Percentiles rank a stretch among this genome's conserved stretches.
phyloP scores from a whole-genome alignment of 2,329 filamentous ascomycete species.

The Colletotrichum camelliae region DNA sequence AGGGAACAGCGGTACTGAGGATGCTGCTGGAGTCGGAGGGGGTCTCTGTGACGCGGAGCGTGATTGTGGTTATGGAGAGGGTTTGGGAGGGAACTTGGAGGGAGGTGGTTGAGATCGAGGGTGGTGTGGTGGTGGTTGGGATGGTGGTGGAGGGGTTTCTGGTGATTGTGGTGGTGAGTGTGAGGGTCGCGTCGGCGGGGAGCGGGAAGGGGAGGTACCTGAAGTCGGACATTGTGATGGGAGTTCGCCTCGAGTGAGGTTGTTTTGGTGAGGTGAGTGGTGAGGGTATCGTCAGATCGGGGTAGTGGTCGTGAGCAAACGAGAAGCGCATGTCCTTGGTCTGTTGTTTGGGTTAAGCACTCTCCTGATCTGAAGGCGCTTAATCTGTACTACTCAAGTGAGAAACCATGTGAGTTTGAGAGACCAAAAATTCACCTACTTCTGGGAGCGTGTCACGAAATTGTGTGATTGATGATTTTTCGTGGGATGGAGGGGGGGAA shows the following conservation, averaged over 20 bases:
- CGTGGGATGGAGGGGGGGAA: neutral
- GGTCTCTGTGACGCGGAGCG: neutral
- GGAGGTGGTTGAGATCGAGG: neutral
- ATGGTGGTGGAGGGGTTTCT: neutral
- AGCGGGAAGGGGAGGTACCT: neutral
- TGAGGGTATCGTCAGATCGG: neutral
- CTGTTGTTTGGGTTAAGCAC: neutral
- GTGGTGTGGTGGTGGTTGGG: fast-evolving
- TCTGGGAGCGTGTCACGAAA: fast-evolving
- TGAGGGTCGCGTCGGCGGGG: neutral
- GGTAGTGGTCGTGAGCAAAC: neutral
- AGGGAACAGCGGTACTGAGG: neutral
- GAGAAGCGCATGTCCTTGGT: neutral
- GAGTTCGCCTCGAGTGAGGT: neutral
- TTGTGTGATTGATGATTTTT: neutral
- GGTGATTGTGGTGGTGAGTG: neutral
- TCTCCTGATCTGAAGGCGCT: neutral
- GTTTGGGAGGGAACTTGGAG: neutral
- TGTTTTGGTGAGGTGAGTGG: neutral
- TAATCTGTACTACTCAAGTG: neutral
- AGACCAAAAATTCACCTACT: neutral
- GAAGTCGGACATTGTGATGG: neutral
- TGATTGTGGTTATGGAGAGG: neutral
- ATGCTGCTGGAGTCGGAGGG: neutral
- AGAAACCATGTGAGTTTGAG: neutral